Percentiles rank a stretch among this genome's conserved stretches.
These are phyloP conservation scores for Linum trigynum DNA, from an alignment of 345 rosid genomes.

Conservation along the genomic window DNA sequence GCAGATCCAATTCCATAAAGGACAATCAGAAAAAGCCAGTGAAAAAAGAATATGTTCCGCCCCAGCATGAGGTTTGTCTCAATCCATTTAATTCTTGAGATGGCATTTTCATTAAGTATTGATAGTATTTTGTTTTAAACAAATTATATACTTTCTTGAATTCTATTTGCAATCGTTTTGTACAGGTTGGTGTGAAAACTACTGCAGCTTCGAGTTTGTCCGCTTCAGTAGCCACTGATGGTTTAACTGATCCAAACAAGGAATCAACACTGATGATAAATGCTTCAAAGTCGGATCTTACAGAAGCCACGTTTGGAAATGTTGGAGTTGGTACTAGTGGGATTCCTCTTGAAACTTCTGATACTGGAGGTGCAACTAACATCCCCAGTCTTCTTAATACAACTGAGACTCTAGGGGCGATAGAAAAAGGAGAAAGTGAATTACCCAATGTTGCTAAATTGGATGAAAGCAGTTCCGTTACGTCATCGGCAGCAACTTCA, in stretches of 20 bases:
- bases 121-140: background rate
- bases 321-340: conserved; percentile 22
- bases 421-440: conserved; percentile 9
- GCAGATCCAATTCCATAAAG: conserved; percentile 40
- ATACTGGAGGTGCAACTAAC: conserved; percentile 10
- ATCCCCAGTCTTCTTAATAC: background rate
- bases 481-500: conserved; percentile 22
- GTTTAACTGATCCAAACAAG: conserved; percentile 13
- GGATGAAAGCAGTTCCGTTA: conserved; percentile 23
- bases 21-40: conserved; percentile 36
- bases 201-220: conserved; percentile 12
- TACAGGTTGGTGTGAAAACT: conserved; percentile 32
- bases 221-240: conserved; percentile 21
- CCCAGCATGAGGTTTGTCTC: conserved; percentile 36
- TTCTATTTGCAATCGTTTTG: conserved; percentile 3
- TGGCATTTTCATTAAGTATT: background rate
- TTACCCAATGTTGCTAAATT: conserved; percentile 18
- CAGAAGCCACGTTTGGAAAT: conserved; percentile 25
- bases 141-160: background rate
- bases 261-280: conserved; percentile 20
- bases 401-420: conserved; percentile 16
- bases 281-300: conserved; percentile 15
- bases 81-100: background rate
- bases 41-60: conserved; percentile 31
- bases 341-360: conserved; percentile 29